A percentile compares a stretch with the other conserved stretches of the same genome.
These are phyloP conservation scores for Metarhizium sp. DNA, from an alignment of 2,329 filamentous ascomycete species.

Conservation along the genomic window DNA sequence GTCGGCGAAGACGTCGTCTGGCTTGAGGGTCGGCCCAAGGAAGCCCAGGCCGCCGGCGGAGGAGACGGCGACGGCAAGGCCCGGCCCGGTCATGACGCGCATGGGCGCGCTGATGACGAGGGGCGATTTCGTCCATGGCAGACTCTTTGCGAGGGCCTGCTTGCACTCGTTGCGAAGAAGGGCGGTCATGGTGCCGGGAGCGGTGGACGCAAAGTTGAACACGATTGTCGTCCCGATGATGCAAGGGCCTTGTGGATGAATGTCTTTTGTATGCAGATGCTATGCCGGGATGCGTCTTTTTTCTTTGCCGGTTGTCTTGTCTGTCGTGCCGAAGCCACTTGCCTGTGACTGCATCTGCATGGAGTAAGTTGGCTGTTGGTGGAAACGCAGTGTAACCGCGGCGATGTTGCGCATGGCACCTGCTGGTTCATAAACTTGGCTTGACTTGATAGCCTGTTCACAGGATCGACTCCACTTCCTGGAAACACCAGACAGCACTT, in stretches of 20 bases:
- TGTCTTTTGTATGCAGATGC: neutral
- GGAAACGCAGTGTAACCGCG: neutral
- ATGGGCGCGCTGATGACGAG: conserved; percentile 58
- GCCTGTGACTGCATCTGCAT: neutral
- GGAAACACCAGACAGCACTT: neutral
- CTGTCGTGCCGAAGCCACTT: neutral
- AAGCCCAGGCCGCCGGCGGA: conserved; percentile 61
- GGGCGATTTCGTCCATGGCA: conserved; percentile 25
- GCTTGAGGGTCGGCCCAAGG: conserved; percentile 28
- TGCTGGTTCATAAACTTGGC: neutral
- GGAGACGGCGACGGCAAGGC: conserved; percentile 52
- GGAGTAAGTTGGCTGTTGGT: neutral
- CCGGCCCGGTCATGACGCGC: conserved; percentile 49
- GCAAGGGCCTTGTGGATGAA: neutral
- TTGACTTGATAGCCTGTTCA: neutral
- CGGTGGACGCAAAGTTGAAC: neutral
- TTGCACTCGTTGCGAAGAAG: neutral
- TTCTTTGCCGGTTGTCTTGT: neutral
- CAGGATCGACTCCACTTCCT: neutral
- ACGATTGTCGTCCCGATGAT: neutral
- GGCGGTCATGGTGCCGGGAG: conserved; percentile 1
- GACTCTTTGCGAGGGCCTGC: conserved; percentile 8
- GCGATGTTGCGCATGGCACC: neutral
- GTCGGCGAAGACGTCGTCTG: conserved; percentile 20
- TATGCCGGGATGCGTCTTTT: neutral